Evolutionary conservation across 2,329 filamentous ascomycete species (phyloP).

Genomic region (Colletotrichum sp.): DNA sequence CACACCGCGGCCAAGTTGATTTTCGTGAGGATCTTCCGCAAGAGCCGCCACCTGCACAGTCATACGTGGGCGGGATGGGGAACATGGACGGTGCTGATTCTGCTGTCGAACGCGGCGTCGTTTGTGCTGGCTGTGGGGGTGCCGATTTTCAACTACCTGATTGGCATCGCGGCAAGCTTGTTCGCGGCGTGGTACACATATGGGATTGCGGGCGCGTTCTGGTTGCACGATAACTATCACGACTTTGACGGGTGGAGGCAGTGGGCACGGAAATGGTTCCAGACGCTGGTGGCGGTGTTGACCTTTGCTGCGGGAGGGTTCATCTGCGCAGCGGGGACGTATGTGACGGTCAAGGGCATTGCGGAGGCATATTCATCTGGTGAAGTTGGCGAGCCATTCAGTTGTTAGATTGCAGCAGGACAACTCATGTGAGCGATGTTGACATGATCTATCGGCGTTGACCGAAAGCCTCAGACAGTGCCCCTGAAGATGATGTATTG

Average conservation of each 20-base stretch:
- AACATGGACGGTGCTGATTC: slow-evolving; percentile 50
- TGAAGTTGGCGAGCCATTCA: slow-evolving; percentile 2
- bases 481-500: background rate
- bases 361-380: slow-evolving; percentile 23
- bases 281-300: slow-evolving; percentile 41
- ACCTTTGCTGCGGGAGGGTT: slow-evolving; percentile 52
- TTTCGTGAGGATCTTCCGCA: slow-evolving; percentile 53
- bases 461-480: background rate
- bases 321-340: slow-evolving; percentile 53
- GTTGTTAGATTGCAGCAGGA: background rate
- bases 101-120: slow-evolving; percentile 50
- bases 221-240: slow-evolving; percentile 54
- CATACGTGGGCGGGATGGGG: slow-evolving; percentile 52
- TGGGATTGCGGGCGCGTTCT: slow-evolving; percentile 56
- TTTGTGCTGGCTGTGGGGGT: slow-evolving; percentile 51
- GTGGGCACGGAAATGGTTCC: slow-evolving; percentile 42
- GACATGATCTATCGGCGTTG: background rate
- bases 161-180: slow-evolving; percentile 53
- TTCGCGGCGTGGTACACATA: slow-evolving; percentile 62
- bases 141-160: slow-evolving; percentile 59
- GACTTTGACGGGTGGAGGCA: slow-evolving; percentile 40
- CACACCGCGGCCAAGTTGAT: slow-evolving; percentile 58
- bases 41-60: slow-evolving; percentile 49
- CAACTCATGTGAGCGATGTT: background rate
- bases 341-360: slow-evolving; percentile 48